Evolutionary conservation across 768 basidiomycete species (phyloP).

Genomic region (Amanita pseudoporphyria): DNA sequence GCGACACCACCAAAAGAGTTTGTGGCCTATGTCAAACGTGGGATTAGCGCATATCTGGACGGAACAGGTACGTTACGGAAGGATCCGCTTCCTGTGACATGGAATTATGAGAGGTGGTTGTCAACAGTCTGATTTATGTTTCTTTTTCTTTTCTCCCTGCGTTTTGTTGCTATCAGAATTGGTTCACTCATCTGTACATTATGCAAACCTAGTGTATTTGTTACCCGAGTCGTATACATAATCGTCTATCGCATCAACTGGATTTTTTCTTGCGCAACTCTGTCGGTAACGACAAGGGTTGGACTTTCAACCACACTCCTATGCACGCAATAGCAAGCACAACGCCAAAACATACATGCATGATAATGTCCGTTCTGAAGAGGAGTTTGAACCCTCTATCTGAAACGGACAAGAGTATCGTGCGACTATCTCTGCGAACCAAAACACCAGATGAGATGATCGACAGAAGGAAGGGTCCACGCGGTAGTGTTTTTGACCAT

Average conservation of each 20-base stretch:
- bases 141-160: neutral
- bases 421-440: neutral
- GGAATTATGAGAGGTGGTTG: conserved; percentile 39
- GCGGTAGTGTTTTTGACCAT: conserved; percentile 2
- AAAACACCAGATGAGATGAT: neutral
- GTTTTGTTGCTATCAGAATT: neutral
- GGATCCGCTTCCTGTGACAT: conserved; percentile 25
- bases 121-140: neutral
- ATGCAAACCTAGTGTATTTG: neutral
- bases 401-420: neutral
- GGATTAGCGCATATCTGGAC: conserved; percentile 25
- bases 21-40: conserved; percentile 34
- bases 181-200: neutral
- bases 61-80: conserved; percentile 16
- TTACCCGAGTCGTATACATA: neutral
- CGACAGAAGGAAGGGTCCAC: neutral
- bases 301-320: conserved; percentile 10
- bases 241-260: neutral
- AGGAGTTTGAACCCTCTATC: conserved; percentile 4
- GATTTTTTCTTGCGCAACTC: neutral
- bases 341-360: conserved; percentile 8
- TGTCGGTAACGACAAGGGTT: neutral
- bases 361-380: conserved; percentile 2
- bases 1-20: conserved; percentile 36
- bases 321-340: conserved; percentile 10